Base-by-base conservation (phyloP, 164 flowering plant species). In the Macadamia tetraphylla region DNA sequence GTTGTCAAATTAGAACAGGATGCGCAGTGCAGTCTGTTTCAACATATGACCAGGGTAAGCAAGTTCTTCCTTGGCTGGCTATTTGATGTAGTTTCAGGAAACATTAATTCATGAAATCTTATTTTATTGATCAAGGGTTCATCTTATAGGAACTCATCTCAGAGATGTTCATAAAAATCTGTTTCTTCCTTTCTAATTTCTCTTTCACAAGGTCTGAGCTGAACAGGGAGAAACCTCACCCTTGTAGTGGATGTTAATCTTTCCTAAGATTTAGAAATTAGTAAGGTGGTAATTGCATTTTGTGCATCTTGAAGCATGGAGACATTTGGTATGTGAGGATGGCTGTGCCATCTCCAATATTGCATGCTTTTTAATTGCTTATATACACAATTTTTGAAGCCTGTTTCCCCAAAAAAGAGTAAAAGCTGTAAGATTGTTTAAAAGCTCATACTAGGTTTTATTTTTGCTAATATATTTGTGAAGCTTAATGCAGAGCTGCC, bases 1-100 rank as follows among this genome's bases (percentile, higher is more conserved):
- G 83, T 43, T 86, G 92, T 71, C 78, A 80, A 74, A 85, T 87
- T 79, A 83, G 81, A 83, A 85, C 83, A 32, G 72, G 78, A 51
- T 80, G 81, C 67, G 83, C 81, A 66, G 95, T 91, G 18, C 71
- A 67, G 35, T 78, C 88, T 68, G 79, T 90, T 79, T 79, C 86
- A 44, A 74, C 83, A 30, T 7, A 52, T 53, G 82, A 83, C 44
- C 82, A 79, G 30, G 95, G 98, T 91, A 60, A 76, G 82, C 30
- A 15, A 64, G 48, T 14, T 52, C 23, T 63, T 15, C 46, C 46
- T 14, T 40, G 40, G 15, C 40, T 30, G 18, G 14, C 18, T 53
- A 4, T 35, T 14, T 14, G 42, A 1, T n/a, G 46, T 35, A 56
- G 7, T 43, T 46, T 65, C 31, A n/a, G n/a, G 60, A 32, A 35